A percentile compares a stretch with the other conserved stretches of the same genome.
phyloP scores from a whole-genome alignment of 2,329 filamentous ascomycete species.

The Trichothecium sympodiale region DNA sequence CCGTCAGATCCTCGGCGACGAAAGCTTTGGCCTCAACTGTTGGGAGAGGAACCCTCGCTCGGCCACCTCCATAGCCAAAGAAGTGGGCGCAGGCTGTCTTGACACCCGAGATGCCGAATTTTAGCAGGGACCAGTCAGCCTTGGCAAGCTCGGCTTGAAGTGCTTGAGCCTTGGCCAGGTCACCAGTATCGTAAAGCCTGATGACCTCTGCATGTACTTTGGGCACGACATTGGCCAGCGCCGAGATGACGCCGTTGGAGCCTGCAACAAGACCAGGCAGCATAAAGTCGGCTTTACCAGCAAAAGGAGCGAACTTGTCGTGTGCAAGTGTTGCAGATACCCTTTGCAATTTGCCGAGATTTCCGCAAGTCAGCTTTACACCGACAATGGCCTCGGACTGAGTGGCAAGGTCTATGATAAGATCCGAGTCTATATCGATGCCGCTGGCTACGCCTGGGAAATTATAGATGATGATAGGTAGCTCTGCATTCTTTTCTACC shows the following conservation, averaged over 20 bases:
- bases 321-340: constrained; percentile 46
- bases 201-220: constrained; percentile 52
- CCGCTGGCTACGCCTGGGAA: constrained; percentile 54
- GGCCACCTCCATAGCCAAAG: constrained; percentile 1
- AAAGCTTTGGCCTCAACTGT: not conserved
- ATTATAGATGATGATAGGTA: constrained; percentile 61
- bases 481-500: constrained; percentile 51
- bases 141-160: constrained; percentile 55
- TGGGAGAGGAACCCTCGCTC: not conserved
- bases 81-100: constrained; percentile 40
- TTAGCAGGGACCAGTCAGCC: constrained; percentile 63
- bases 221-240: constrained; percentile 61
- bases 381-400: constrained; percentile 48
- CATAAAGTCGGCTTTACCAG: constrained; percentile 63
- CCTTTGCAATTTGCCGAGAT: constrained; percentile 58
- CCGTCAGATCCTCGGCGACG: not conserved
- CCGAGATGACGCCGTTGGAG: constrained; percentile 60
- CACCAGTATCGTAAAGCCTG: constrained; percentile 47
- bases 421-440: constrained; percentile 52
- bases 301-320: constrained; percentile 54
- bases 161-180: constrained; percentile 46
- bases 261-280: constrained; percentile 58
- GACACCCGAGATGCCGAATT: constrained; percentile 60
- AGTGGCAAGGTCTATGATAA: constrained; percentile 45
- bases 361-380: constrained; percentile 60